Percentiles rank a stretch among this genome's conserved stretches.
Evolutionary conservation across 2,329 filamentous ascomycete genomes (phyloP).

Genomic region (Nigrospora oryzae): DNA sequence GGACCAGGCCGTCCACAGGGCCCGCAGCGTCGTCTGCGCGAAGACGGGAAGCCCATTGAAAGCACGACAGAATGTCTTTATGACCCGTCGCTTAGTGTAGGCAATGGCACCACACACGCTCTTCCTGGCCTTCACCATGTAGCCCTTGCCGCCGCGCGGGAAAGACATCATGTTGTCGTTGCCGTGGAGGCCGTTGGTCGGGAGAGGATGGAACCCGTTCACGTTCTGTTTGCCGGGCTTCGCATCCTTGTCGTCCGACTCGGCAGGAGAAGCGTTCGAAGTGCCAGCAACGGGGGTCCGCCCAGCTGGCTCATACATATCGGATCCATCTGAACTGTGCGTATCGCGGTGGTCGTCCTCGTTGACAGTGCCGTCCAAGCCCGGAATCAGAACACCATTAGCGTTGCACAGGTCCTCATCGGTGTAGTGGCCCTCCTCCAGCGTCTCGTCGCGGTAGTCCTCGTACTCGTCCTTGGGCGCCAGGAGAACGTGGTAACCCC

Average conservation of each 20-base stretch:
- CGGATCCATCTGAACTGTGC: conserved; percentile 32
- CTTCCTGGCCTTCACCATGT: conserved; percentile 26
- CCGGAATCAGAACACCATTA: conserved; percentile 34
- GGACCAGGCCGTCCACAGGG: conserved; percentile 22
- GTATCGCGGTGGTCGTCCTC: conserved; percentile 23
- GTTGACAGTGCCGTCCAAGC: conserved; percentile 28
- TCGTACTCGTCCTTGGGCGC: conserved; percentile 70
- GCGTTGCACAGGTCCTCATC: conserved; percentile 30
- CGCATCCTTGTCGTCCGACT: conserved; percentile 38
- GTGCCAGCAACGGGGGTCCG: conserved; percentile 43
- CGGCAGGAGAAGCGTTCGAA: conserved; percentile 39
- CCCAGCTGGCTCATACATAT: conserved; percentile 44
- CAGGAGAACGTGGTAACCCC: conserved; percentile 93
- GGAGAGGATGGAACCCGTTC: conserved; percentile 5
- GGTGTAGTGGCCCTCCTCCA: conserved; percentile 52
- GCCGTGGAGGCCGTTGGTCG: conserved; percentile 15
- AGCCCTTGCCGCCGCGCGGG: conserved; percentile 38
- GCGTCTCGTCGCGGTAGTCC: conserved; percentile 48
- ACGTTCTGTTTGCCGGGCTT: conserved; percentile 17
- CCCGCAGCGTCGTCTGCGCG: conserved; percentile 25
- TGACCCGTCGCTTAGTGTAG: conserved; percentile 11
- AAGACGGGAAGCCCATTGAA: conserved; percentile 32
- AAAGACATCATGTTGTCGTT: conserved; percentile 55
- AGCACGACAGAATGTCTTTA: conserved; percentile 10
- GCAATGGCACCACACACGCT: conserved; percentile 19